Evolutionary conservation across 805 yeast species (phyloP).

Genomic region (Yamadazyma takamatsuzukensis): DNA sequence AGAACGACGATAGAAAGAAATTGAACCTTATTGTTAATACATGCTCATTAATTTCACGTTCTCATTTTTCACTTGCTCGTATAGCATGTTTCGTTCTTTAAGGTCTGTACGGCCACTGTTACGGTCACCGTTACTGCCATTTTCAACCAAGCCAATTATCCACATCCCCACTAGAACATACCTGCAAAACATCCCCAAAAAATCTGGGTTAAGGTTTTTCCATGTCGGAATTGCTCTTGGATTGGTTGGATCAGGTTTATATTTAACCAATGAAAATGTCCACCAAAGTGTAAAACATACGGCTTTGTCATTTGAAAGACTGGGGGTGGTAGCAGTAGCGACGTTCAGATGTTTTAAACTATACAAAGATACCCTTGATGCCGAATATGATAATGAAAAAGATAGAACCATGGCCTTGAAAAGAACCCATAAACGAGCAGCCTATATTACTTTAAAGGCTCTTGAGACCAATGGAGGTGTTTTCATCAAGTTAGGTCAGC

Average conservation of each 20-base stretch:
- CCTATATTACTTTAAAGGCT: conserved; percentile 73
- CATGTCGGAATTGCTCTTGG: conserved; percentile 26
- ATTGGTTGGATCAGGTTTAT: conserved; percentile 23
- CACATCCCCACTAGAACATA: not conserved
- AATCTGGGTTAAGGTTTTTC: conserved; percentile 4
- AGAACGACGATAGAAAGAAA: too few relatives aligned
- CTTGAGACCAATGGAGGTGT: conserved; percentile 86
- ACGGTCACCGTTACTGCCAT: too few relatives aligned
- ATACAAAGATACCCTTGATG: conserved; percentile 56
- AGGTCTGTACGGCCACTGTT: too few relatives aligned
- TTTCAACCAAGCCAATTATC: too few relatives aligned
- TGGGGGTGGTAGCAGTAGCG: conserved; percentile 63
- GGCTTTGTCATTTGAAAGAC: conserved; percentile 42
- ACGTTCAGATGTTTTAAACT: conserved; percentile 68
- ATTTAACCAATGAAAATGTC: conserved; percentile 34
- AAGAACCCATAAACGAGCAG: conserved; percentile 71
- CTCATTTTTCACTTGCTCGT: too few relatives aligned
- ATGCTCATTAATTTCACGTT: too few relatives aligned
- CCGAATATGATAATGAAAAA: conserved; percentile 34
- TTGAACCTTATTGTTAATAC: too few relatives aligned
- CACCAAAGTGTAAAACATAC: conserved; percentile 32
- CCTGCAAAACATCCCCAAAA: not conserved
- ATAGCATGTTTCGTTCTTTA: too few relatives aligned
- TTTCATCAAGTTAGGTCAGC: conserved; percentile 93
- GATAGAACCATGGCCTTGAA: conserved; percentile 53